These are phyloP conservation scores for Neonectria hederae DNA, from an alignment of 2,329 filamentous ascomycete genomes.

Conservation along the genomic window DNA sequence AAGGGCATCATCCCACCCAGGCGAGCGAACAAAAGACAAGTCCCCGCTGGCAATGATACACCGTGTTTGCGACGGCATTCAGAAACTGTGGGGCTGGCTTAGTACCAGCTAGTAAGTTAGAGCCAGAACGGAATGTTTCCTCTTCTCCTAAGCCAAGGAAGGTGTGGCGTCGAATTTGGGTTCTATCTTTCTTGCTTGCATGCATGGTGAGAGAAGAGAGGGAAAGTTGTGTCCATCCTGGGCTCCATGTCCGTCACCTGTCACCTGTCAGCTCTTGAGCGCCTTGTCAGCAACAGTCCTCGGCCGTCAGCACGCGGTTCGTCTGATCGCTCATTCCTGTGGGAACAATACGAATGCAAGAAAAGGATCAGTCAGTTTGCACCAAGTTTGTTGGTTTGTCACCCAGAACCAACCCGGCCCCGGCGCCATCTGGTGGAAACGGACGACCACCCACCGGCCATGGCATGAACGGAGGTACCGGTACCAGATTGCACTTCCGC, in stretches of 20 bases:
- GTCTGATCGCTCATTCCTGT: background rate
- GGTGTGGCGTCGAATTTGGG: background rate
- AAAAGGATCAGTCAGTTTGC: constrained; percentile 6
- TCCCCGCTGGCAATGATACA: background rate
- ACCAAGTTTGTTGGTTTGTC: background rate
- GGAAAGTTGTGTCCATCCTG: too few species aligned
- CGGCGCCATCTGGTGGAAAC: background rate
- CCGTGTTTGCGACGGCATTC: background rate
- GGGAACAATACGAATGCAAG: background rate
- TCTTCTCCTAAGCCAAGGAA: too few species aligned
- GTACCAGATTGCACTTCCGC: constrained; percentile 7
- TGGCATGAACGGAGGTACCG: constrained; percentile 11
- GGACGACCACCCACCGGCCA: background rate
- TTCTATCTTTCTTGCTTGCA: background rate
- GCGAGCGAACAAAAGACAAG: background rate
- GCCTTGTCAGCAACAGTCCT: background rate
- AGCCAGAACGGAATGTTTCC: background rate
- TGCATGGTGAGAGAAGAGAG: too few species aligned
- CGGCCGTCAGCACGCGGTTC: background rate
- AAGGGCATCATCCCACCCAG: background rate
- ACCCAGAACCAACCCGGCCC: too few species aligned
- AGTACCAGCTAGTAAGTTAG: too few species aligned
- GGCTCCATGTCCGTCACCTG: too few species aligned
- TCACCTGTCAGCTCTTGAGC: background rate
- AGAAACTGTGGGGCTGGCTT: background rate